Base-by-base conservation (phyloP, 306 rosid genomes). In the Castanea sativa region DNA sequence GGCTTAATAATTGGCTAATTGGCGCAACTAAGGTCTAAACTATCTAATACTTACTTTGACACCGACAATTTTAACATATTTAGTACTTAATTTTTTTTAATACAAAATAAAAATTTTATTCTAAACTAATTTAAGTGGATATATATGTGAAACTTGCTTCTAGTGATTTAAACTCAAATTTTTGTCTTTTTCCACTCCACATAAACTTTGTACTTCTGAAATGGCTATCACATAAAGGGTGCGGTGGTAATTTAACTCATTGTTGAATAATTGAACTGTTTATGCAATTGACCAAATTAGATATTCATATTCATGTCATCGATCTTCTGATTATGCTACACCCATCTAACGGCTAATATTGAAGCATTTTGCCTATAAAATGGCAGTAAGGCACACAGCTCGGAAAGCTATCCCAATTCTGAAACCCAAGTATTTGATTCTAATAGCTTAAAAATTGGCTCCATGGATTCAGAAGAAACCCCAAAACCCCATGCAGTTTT, bases 401-500 rank as follows among this genome's bases (percentile, higher is more conserved):
- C 5, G 5, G 32, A 12, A 59, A 23, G 32, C 32, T 3, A 59
- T 59, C 7, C 1, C 2, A 23, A 59, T 12, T 59, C 18, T 21
- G 11, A 23, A 20, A 12, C 65, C 65, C 65, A 41, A 41, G 25
- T 20, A 12, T 63, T 3, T 33, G 71, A 38, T 6, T 9, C 53
- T 49, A 12, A 65, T 18, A 65, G 51, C 25, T 16, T 35, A 41
- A 70, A 56, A 41, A 41, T 43, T 78, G 38, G 70, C 12, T 25
- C 45, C 60, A 76, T 76, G 72, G 65, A 61, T 32, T 38, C 67
- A 23, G 38, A 4, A 52, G 63, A 19, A 60, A n/a, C 32, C 15
- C 5, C 19, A 35, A 83, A 83, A 55, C 81, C 87, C 11, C 84
- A 84, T 79, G 83, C 76, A 10, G 78, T 83, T 20, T 79, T 80